These are phyloP conservation scores for Musa balbisiana DNA, from an alignment of 202 grass and related monocot species.

Conservation along the genomic window DNA sequence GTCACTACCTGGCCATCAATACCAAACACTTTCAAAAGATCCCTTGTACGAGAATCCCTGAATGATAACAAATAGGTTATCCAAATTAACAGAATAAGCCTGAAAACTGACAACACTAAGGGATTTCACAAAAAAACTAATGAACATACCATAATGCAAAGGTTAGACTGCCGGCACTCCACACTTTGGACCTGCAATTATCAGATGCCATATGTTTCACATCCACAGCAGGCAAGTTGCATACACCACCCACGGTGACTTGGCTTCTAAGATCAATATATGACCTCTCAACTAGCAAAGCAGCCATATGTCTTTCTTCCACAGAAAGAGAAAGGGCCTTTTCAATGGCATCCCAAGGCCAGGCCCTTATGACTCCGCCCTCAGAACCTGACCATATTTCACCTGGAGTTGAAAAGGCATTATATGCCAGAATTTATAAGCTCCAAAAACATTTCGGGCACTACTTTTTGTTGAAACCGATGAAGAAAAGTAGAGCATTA, in stretches of 20 bases:
- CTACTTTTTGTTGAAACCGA: not conserved
- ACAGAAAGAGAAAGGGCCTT: constrained; percentile 66
- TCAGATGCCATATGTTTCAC: constrained; percentile 73
- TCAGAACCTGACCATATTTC: constrained; percentile 98
- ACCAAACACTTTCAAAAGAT: constrained; percentile 86
- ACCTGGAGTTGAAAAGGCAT: constrained; percentile 41
- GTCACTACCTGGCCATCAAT: constrained; percentile 80
- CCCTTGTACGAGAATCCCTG: constrained; percentile 90
- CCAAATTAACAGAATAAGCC: not conserved
- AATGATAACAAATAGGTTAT: constrained; percentile 5
- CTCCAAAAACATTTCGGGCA: not conserved
- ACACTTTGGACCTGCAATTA: constrained; percentile 69
- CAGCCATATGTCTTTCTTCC: constrained; percentile 86
- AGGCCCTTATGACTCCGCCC: constrained; percentile 68
- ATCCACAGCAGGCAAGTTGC: constrained; percentile 66
- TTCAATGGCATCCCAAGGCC: constrained; percentile 84
- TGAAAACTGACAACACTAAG: not conserved
- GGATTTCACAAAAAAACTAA: constrained; percentile 1
- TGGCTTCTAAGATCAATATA: constrained; percentile 81
- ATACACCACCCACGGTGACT: constrained; percentile 67
- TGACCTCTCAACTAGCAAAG: constrained; percentile 80
- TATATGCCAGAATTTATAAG: not conserved
- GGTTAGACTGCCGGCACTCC: constrained; percentile 68
- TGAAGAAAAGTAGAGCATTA: not conserved
- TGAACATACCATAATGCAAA: constrained; percentile 79